Evolutionary conservation across 2,329 filamentous ascomycete species (phyloP).

Genomic region (Cladophialophora psammophila): DNA sequence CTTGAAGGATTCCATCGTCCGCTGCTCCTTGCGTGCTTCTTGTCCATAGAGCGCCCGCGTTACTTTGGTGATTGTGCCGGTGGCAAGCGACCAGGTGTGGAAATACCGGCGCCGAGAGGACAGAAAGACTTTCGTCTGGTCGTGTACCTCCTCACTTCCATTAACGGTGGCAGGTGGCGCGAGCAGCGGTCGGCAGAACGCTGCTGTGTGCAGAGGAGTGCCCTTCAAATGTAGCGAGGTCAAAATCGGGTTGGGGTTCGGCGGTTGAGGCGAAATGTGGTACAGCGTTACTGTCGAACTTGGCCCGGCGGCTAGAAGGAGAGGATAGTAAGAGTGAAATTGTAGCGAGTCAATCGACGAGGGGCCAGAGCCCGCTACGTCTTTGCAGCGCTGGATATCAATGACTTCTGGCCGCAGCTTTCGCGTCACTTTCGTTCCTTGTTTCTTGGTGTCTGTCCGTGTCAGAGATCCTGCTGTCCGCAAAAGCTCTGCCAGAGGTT

Average conservation of each 20-base stretch:
- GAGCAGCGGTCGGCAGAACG: slow-evolving; percentile 74
- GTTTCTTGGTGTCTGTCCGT: slow-evolving; percentile 55
- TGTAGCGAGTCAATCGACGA: slow-evolving; percentile 81
- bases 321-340: slow-evolving; percentile 87
- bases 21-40: slow-evolving; percentile 69
- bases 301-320: slow-evolving; percentile 81
- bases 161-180: slow-evolving; percentile 60
- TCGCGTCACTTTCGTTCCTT: slow-evolving; percentile 61
- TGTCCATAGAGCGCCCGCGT: slow-evolving; percentile 70
- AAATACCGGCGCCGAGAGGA: slow-evolving; percentile 89
- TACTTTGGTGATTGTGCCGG: slow-evolving; percentile 83
- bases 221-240: slow-evolving; percentile 86
- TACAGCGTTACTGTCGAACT: slow-evolving; percentile 87
- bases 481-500: slow-evolving; percentile 81
- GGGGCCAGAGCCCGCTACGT: slow-evolving; percentile 70
- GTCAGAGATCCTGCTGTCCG: slow-evolving; percentile 75
- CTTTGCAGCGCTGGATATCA: slow-evolving; percentile 87
- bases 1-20: slow-evolving; percentile 88
- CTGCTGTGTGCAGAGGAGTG: slow-evolving; percentile 82
- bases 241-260: slow-evolving; percentile 83
- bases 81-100: slow-evolving; percentile 88
- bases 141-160: slow-evolving; percentile 15
- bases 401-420: slow-evolving; percentile 86
- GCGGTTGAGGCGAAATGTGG: slow-evolving; percentile 79
- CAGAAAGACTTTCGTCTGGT: slow-evolving; percentile 70